Percentiles rank a stretch among this genome's conserved stretches.
phyloP scores from a whole-genome alignment of 305 asterid species.

The Plantago rigida region DNA sequence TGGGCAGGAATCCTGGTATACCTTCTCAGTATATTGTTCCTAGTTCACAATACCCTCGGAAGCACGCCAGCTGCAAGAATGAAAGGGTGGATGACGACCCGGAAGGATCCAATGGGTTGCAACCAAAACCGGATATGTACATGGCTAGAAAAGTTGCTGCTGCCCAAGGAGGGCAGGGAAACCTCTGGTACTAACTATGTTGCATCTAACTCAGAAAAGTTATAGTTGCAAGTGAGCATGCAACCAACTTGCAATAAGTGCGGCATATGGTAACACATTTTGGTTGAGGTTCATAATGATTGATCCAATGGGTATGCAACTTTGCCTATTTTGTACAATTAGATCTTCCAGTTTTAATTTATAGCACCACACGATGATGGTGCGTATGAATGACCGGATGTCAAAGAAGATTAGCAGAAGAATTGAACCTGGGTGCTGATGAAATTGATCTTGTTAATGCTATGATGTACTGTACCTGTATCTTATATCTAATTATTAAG shows the following conservation, averaged over 20 bases:
- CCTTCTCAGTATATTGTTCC: conserved; percentile 53
- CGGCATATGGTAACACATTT: conserved; percentile 3
- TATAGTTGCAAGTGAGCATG: neutral
- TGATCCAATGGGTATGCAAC: neutral
- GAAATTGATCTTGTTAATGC: neutral
- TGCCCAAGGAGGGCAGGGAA: conserved; percentile 72
- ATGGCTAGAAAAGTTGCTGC: conserved; percentile 66
- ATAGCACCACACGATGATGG: neutral
- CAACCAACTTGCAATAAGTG: neutral
- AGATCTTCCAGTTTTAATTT: neutral
- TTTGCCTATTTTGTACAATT: neutral
- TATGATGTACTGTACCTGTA: neutral
- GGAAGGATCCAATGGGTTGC: conserved; percentile 56
- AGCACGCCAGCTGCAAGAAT: conserved; percentile 59
- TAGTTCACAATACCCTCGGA: conserved; percentile 58
- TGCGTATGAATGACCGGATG: neutral
- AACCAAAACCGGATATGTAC: conserved; percentile 60
- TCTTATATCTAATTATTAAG: neutral
- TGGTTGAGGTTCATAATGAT: neutral
- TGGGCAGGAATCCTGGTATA: conserved; percentile 45
- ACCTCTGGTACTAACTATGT: conserved; percentile 56
- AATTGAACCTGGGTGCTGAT: neutral
- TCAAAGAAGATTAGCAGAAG: neutral
- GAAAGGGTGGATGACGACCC: conserved; percentile 52
- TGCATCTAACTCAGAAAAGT: neutral